phyloP scores from a whole-genome alignment of 2,329 filamentous ascomycete species.

The Fragosphaeria purpurea region DNA sequence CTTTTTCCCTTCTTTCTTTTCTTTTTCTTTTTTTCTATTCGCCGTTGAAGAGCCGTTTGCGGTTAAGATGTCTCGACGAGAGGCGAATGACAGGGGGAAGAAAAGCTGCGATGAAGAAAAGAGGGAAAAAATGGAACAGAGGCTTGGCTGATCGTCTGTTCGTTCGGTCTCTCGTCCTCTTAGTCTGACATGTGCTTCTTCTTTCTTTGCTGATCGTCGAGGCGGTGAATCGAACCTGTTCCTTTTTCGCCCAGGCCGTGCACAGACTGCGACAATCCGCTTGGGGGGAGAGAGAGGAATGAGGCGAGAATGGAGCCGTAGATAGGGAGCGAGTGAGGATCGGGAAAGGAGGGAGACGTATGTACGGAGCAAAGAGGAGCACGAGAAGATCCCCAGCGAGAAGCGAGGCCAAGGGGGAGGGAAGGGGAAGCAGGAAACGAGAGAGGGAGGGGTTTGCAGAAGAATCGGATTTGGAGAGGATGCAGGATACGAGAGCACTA shows the following conservation, averaged over 20 bases:
- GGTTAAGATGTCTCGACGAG: too few relatives aligned
- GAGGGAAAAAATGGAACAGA: too few relatives aligned
- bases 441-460: not conserved
- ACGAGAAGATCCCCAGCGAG: not conserved
- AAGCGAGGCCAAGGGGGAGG: not conserved
- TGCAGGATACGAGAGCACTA: too few relatives aligned
- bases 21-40: too few relatives aligned
- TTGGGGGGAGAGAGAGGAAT: not conserved
- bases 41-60: too few relatives aligned
- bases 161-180: not conserved
- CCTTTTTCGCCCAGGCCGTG: not conserved
- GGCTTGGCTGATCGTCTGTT: slow-evolving; percentile 1
- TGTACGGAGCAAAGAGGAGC: too few relatives aligned
- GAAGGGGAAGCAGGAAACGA: not conserved
- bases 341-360: not conserved
- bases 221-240: not conserved
- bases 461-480: too few relatives aligned
- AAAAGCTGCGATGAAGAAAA: too few relatives aligned
- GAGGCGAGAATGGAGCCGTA: not conserved
- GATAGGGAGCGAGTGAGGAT: too few relatives aligned
- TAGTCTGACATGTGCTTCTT: not conserved
- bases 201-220: not conserved
- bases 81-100: too few relatives aligned
- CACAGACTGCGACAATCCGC: not conserved
- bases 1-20: too few relatives aligned